phyloP scores from a whole-genome alignment of 2,329 filamentous ascomycete genomes.

The Rhexocercosporidium sp. region DNA sequence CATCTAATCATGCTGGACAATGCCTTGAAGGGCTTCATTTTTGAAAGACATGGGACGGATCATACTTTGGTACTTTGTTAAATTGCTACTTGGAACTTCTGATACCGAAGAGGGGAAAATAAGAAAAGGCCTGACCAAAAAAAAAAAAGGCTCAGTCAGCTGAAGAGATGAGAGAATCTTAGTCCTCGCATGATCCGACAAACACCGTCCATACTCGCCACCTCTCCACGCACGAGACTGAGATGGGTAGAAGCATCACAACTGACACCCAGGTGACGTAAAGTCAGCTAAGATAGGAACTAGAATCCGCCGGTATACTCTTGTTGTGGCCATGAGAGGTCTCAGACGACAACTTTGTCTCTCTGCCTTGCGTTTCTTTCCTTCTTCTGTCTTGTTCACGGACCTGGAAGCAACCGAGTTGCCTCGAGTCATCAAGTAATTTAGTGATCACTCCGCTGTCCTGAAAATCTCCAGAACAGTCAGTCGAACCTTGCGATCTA shows the following conservation, averaged over 20 bases:
- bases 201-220: constrained; percentile 1
- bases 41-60: not conserved
- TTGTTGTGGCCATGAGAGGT: not conserved
- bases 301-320: not conserved
- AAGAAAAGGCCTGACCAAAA: not conserved
- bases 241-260: not conserved
- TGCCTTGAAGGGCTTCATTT: not conserved
- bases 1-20: not conserved
- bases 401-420: not conserved
- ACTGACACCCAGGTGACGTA: not conserved
- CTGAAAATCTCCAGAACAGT: too few species aligned
- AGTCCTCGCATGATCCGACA: not conserved
- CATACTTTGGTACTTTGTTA: not conserved
- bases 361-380: not conserved
- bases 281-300: not conserved
- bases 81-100: too few species aligned
- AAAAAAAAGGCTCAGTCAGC: not conserved
- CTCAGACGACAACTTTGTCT: not conserved
- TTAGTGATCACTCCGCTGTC: too few species aligned
- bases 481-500: too few species aligned
- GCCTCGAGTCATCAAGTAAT: too few species aligned
- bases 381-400: not conserved
- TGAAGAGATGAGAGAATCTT: not conserved
- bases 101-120: too few species aligned
- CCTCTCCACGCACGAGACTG: constrained; percentile 4